phyloP scores from a whole-genome alignment of 2,329 filamentous ascomycete genomes.

The Teratosphaeria pseudoeucalypti region DNA sequence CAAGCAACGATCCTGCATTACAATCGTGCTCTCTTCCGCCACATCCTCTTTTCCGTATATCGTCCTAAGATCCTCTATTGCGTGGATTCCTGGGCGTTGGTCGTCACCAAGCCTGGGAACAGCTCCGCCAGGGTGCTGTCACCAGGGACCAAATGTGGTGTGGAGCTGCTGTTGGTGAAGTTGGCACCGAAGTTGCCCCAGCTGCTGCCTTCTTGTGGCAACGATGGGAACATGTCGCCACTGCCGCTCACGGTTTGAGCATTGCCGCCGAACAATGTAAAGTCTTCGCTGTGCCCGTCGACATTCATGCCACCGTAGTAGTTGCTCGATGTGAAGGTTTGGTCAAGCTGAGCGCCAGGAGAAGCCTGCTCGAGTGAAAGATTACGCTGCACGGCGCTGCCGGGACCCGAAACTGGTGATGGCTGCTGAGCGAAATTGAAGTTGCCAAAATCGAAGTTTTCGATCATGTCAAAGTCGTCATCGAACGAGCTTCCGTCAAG shows the following conservation, averaged over 20 bases:
- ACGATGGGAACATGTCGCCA: conserved; percentile 22
- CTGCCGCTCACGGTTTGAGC: conserved; percentile 8
- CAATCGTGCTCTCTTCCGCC: background rate
- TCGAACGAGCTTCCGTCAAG: conserved; percentile 31
- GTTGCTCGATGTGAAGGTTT: conserved; percentile 24
- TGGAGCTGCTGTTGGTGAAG: conserved; percentile 1
- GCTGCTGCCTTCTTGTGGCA: conserved; percentile 13
- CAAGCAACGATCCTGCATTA: background rate
- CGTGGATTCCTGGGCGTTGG: background rate
- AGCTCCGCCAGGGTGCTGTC: conserved; percentile 19
- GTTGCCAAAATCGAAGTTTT: conserved; percentile 48
- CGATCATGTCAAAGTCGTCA: conserved; percentile 26
- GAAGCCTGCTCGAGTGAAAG: conserved; percentile 46
- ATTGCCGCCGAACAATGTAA: conserved; percentile 46
- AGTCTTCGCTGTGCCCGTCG: conserved; percentile 42
- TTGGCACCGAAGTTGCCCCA: conserved; percentile 27
- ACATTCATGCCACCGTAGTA: conserved; percentile 42
- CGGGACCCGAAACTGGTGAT: conserved; percentile 15
- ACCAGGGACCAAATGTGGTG: conserved; percentile 8
- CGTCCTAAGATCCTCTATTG: background rate
- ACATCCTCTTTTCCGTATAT: background rate
- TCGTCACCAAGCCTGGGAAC: conserved; percentile 16
- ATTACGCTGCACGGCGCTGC: conserved; percentile 3
- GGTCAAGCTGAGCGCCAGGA: conserved; percentile 61
- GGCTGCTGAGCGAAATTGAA: conserved; percentile 26